Evolutionary conservation across 108 stramenopile species (phyloP), one percentile per base, ranked within the genome.

Genomic region (Parietichytrium sp.): DNA sequence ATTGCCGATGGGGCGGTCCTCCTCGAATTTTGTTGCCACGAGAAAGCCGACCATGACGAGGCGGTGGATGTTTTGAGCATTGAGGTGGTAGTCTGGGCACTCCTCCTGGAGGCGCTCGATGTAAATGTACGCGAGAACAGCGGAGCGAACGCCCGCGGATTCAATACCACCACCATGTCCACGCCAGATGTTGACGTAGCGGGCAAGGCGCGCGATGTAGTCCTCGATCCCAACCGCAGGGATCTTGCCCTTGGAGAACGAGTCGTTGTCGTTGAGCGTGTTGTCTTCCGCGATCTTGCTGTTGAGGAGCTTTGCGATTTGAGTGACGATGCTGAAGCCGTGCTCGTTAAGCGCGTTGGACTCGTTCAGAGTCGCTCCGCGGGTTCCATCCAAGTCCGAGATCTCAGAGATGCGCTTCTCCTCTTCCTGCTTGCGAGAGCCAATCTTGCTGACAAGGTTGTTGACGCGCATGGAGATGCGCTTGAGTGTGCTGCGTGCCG

Each of bases 291-390:
- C 61, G 33, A 72, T 8, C 38, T 42, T 36, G 15, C 36, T 10
- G 3, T 72, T 42, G 42, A 72, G 33, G 38, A 45, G 38, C 23
- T 38, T 33, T 0, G 61, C 61, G 42, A 72, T 72, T n/a, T 72
- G 36, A 23, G n/a, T 3, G 3, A 45, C 20, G 61, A 72, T 72
- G 33, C 61, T 8, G 23, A 72, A 25, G 42, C 61, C 61, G 38
- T 72, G 38, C 61, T 72, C 61, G 33, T 72, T 72, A 23, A 72
- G 42, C 33, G 61, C 61, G 61, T 72, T 72, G 29, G 61, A 72
- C 20, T 72, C 61, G 16, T 42, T 33, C 8, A 72, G 61, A 16
- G 61, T 42, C 23, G 61, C 61, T 33, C 61, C 61, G 10, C 61
- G 33, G 61, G 61, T 45, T 42, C 45, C 61, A 25, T 72, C 42